Evolutionary conservation across 108 stramenopile genomes (phyloP).

Genomic region (Nitzschia putrida): DNA sequence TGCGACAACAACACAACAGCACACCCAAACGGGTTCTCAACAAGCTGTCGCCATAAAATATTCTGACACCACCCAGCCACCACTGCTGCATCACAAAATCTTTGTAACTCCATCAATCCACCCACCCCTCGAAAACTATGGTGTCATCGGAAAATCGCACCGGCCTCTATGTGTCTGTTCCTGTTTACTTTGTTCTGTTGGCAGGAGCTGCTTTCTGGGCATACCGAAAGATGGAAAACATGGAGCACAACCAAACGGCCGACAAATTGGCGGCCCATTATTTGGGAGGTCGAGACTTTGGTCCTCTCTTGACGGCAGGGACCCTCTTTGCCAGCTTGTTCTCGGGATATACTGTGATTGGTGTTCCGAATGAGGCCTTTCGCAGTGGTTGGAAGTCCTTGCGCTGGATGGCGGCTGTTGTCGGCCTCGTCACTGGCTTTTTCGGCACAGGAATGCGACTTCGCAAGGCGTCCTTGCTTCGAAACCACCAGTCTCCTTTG

Average conservation of each 20-base stretch:
- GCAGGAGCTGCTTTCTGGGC: slow-evolving; percentile 15
- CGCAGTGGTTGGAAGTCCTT: slow-evolving; percentile 22
- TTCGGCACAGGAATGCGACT: slow-evolving; percentile 37
- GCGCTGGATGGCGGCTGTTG: slow-evolving; percentile 21
- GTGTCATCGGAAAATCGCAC: background rate
- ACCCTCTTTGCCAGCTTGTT: slow-evolving; percentile 45
- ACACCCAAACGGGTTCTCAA: no score
- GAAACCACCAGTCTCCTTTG: slow-evolving; percentile 41
- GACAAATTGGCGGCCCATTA: slow-evolving; percentile 39
- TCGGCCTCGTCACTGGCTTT: slow-evolving; percentile 25
- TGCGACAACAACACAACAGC: no score
- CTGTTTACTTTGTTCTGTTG: slow-evolving; percentile 32
- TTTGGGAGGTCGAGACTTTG: slow-evolving; percentile 36
- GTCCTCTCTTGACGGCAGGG: slow-evolving; percentile 33
- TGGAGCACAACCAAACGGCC: slow-evolving; percentile 11
- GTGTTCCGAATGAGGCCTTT: slow-evolving; percentile 41
- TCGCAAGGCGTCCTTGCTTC: slow-evolving; percentile 21
- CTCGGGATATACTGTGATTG: slow-evolving; percentile 45
- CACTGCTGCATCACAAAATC: no score
- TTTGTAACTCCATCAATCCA: no score
- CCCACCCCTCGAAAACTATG: no score
- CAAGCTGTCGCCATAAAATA: no score
- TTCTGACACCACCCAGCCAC: no score
- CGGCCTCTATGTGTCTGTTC: slow-evolving; percentile 32
- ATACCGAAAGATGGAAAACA: slow-evolving; percentile 12